Percentiles rank a stretch among this genome's conserved stretches.
Evolutionary conservation across 768 basidiomycete species (phyloP).

Genomic region (Hirschioporus abietinus): DNA sequence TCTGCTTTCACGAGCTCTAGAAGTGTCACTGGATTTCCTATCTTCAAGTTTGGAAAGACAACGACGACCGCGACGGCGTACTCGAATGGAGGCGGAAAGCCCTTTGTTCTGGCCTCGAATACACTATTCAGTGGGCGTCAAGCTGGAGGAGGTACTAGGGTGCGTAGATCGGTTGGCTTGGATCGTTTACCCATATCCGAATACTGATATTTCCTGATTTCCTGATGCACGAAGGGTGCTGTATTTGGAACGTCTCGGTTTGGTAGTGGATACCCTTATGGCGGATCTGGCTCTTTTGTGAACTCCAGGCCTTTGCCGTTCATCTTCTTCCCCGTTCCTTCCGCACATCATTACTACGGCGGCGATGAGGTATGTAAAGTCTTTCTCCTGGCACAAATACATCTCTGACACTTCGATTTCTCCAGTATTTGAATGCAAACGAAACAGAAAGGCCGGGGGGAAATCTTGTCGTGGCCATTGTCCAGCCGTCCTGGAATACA

Average conservation of each 20-base stretch:
- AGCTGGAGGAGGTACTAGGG: constrained; percentile 42
- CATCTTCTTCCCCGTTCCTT: constrained; percentile 6
- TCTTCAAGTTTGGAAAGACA: background rate
- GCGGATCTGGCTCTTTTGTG: constrained; percentile 1
- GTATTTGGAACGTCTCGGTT: constrained; percentile 25
- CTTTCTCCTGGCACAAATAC: background rate
- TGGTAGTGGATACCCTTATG: constrained; percentile 10
- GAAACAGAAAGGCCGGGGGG: constrained; percentile 8
- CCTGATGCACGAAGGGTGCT: background rate
- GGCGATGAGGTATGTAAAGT: background rate
- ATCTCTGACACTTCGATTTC: constrained; percentile 8
- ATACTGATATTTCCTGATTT: background rate
- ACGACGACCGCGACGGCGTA: background rate
- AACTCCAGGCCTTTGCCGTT: constrained; percentile 6
- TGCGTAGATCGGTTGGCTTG: constrained; percentile 7
- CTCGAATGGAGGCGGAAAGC: background rate
- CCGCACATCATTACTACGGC: constrained; percentile 1
- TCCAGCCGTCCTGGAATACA: background rate
- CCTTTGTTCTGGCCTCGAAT: background rate
- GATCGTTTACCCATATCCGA: background rate
- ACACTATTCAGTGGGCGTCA: constrained; percentile 27
- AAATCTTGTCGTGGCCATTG: background rate
- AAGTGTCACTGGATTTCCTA: background rate
- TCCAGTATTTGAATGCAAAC: constrained; percentile 2
- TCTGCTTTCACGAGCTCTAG: background rate